phyloP scores from a whole-genome alignment of 352 stramenopile genomes.

The Pythium phragmitis region DNA sequence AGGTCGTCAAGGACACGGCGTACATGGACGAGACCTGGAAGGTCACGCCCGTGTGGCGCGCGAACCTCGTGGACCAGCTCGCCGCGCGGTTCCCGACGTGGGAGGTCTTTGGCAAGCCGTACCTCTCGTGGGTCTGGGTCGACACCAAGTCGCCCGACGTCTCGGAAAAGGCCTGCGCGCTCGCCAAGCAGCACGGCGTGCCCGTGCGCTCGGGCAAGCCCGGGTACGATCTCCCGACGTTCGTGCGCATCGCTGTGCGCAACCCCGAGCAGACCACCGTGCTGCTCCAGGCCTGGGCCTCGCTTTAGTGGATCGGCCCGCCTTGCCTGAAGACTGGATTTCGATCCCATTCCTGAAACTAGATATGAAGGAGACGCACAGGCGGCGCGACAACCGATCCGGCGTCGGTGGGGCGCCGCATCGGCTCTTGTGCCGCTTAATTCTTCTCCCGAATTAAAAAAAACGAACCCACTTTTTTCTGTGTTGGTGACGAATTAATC shows the following conservation, averaged over 20 bases:
- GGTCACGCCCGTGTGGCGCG: slow-evolving; percentile 79
- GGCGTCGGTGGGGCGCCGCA: not conserved
- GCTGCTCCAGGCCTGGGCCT: slow-evolving; percentile 74
- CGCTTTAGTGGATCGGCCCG: slow-evolving; percentile 30
- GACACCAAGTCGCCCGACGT: slow-evolving; percentile 70
- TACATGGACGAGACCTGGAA: slow-evolving; percentile 86
- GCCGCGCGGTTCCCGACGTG: slow-evolving; percentile 62
- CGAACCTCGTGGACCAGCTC: slow-evolving; percentile 51
- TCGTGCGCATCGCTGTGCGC: slow-evolving; percentile 83
- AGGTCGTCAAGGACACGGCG: slow-evolving; percentile 73
- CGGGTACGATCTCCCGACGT: slow-evolving; percentile 87
- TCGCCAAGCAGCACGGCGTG: slow-evolving; percentile 83
- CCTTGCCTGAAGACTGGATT: too few relatives aligned
- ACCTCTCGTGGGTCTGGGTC: slow-evolving; percentile 89
- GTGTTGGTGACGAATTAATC: slow-evolving; percentile 25
- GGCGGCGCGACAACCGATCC: slow-evolving; percentile 17
- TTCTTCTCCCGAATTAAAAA: not conserved
- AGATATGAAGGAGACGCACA: not conserved
- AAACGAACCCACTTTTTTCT: not conserved
- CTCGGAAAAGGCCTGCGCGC: slow-evolving; percentile 54
- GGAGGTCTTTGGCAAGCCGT: slow-evolving; percentile 65
- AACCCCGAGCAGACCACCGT: slow-evolving; percentile 63
- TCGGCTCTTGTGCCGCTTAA: slow-evolving; percentile 13
- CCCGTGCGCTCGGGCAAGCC: slow-evolving; percentile 85
- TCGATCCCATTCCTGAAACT: too few relatives aligned